Evolutionary conservation across 164 flowering plant genomes (phyloP).

Genomic region (Akebia trifoliata): DNA sequence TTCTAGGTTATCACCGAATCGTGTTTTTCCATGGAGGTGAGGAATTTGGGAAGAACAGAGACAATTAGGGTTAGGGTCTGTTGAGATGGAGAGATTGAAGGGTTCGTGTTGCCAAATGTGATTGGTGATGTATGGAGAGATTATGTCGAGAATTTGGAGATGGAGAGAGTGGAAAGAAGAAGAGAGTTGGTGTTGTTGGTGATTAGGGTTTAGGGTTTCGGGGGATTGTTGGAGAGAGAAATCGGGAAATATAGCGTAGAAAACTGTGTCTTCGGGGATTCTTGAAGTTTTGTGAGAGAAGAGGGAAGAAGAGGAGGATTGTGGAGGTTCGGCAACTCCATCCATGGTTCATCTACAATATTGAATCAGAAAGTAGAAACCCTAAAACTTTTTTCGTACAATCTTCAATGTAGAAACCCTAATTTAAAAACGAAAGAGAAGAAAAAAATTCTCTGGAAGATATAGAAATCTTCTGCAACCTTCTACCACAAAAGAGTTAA

Average conservation of each 20-base stretch:
- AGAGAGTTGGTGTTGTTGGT: not conserved
- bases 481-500: too few relatives aligned
- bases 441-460: too few relatives aligned
- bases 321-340: not conserved
- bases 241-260: constrained; percentile 7
- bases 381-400: too few relatives aligned
- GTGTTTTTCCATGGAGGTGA: constrained; percentile 65
- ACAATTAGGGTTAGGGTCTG: constrained; percentile 19
- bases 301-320: not conserved
- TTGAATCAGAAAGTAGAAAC: too few relatives aligned
- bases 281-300: not conserved
- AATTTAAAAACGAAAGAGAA: too few relatives aligned
- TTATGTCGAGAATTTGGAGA: constrained; percentile 46
- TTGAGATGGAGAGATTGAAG: constrained; percentile 47
- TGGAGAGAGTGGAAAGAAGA: constrained; percentile 53
- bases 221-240: constrained; percentile 6
- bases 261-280: constrained; percentile 10
- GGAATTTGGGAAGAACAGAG: constrained; percentile 23
- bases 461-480: too few relatives aligned
- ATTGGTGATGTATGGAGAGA: constrained; percentile 43
- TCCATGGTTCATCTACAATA: too few relatives aligned
- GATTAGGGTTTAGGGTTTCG: not conserved
- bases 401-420: too few relatives aligned
- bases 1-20: constrained; percentile 79
- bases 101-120: constrained; percentile 93